Evolutionary conservation across 1,139 yeast species (phyloP).

Genomic region (Sugiyamaella paludigena): DNA sequence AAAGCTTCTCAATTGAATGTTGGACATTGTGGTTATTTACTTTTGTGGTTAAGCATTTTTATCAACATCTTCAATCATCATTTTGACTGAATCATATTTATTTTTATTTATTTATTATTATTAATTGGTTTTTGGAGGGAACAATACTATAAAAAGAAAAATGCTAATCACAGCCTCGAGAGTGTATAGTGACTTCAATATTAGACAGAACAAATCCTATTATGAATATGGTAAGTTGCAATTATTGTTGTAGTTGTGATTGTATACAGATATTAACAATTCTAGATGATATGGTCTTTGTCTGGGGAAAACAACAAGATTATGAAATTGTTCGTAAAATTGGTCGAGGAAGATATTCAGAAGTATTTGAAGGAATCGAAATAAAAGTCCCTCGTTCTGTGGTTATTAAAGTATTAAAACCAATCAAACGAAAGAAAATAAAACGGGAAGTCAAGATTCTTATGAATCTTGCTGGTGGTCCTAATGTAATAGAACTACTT

Average conservation of each 20-base stretch:
- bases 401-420: constrained; percentile 88
- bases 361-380: constrained; percentile 77
- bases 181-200: constrained; percentile 79
- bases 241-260: background rate
- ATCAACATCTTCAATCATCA: no score
- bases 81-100: background rate
- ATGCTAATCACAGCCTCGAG: constrained; percentile 52
- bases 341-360: constrained; percentile 93
- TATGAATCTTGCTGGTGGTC: constrained; percentile 76
- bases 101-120: background rate
- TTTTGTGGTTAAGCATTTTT: no score
- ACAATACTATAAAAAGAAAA: no score
- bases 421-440: constrained; percentile 89
- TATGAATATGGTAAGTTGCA: constrained; percentile 68
- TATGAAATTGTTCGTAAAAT: constrained; percentile 85
- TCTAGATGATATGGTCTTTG: constrained; percentile 41
- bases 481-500: constrained; percentile 69
- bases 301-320: constrained; percentile 59
- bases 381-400: constrained; percentile 32
- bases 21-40: no score
- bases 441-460: constrained; percentile 87
- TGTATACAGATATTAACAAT: background rate
- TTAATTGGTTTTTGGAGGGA: background rate
- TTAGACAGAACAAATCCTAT: constrained; percentile 68
- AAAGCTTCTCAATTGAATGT: no score